Evolutionary conservation across 179 eudicot genomes (phyloP), one percentile per base, ranked within the genome.

Genomic region (Silene vulgaris): DNA sequence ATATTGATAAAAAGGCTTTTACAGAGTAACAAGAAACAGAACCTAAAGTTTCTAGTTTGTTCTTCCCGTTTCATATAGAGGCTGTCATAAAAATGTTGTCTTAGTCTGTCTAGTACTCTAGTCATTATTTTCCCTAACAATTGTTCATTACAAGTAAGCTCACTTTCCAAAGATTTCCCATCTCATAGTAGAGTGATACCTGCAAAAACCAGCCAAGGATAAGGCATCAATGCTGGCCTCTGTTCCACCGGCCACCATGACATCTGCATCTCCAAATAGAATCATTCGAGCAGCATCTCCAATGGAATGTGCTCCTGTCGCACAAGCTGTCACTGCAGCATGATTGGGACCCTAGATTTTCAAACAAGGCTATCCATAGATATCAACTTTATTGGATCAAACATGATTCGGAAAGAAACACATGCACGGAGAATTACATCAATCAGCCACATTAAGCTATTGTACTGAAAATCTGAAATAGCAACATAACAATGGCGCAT

Each of bases 301-400:
- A 76, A 95, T 88, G 23, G 91, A 93, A 87, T 95, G 95, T 65
- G 96, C 97, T 77, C 99, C 99, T 52, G 99, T 95, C 69, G 99
- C 99, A 87, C 99, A 95, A 79, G 97, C 99, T 69, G 97, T 95
- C 81, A 88, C 97, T 87, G 97, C 97, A 87, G 99, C 97, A 86
- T 92, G 99, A 89, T 95, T 95, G 76, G 99, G 99, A 79, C 99
- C 99, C 99, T 95, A 89, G 73, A 87, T 80, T 89, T 90, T 83
- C 88, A 83, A 87, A 80, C 74, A 86, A 81, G 73, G 79, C 86
- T 89, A 80, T 79, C 81, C 85, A 83, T 83, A 72, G 77, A 80
- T 71, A 82, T 71, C 75, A 75, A 75, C 70, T 69, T 79, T 45
- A 21, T 37, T 13, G 35, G 69, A 69, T 5, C 50, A 52, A 74